Conservation (phyloP, 768 basidiomycete species). For the Podaxis pistillaris region DNA sequence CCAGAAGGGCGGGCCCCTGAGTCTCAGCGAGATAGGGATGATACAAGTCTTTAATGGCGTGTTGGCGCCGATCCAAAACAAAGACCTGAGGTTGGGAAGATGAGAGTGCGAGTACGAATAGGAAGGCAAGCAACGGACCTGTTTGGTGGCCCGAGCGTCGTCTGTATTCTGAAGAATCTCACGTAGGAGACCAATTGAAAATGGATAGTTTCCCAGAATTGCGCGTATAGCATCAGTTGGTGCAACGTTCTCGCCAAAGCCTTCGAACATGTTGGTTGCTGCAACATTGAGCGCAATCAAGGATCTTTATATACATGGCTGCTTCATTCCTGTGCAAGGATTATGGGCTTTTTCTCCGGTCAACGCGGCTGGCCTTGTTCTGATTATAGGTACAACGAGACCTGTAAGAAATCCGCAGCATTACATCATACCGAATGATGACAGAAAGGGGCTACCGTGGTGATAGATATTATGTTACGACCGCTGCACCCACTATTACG, state of each 20-base stretch:
- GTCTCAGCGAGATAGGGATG: slow-evolving; percentile 25
- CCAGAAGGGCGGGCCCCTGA: slow-evolving; percentile 39
- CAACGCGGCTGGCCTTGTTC: no score
- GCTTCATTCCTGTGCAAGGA: no score
- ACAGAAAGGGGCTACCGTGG: no score
- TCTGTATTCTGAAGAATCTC: slow-evolving; percentile 42
- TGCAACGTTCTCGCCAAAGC: slow-evolving; percentile 19
- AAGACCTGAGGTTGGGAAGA: slow-evolving; percentile 19
- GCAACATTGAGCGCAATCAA: background rate
- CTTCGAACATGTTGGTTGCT: slow-evolving; percentile 17
- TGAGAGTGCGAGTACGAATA: background rate
- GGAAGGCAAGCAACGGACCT: slow-evolving; percentile 22
- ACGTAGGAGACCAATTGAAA: slow-evolving; percentile 34
- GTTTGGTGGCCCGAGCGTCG: slow-evolving; percentile 34
- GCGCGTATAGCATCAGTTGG: slow-evolving; percentile 24
- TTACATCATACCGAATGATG: no score
- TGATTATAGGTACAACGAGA: no score
- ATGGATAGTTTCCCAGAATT: slow-evolving; percentile 38
- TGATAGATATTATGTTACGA: no score
- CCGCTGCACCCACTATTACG: no score
- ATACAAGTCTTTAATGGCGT: slow-evolving; percentile 25
- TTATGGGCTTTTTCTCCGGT: no score
- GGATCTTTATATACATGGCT: no score
- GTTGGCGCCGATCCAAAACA: slow-evolving; percentile 30
- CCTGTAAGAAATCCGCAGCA: no score